Base-by-base conservation (phyloP, 202 grass and related monocot species). In the Digitaria exilis region DNA sequence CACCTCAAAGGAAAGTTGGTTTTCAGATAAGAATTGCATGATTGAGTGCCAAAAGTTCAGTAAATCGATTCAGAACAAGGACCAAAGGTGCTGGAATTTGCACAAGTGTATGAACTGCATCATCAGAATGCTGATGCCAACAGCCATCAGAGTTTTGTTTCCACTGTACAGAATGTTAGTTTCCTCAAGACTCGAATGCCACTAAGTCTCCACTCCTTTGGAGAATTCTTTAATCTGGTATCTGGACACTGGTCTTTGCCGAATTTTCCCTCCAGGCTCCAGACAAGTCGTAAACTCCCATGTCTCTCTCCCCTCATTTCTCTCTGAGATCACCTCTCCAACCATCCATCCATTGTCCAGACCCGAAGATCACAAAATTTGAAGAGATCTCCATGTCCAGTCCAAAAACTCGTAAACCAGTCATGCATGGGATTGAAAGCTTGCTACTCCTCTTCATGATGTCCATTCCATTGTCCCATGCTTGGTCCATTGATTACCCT, bases 401-500 rank as follows among this genome's bases (percentile, higher is more conserved):
- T 82, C 48, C 65, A 81, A 79, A 60, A 74, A 84, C 70, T 81
- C 43, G 41, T 42, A 45, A 34, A 34, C 4, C 24, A 41, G 52
- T 42, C 69, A 83, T 89, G 84, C 50, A 9, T 48, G 51, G 73
- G 69, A 16, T 41, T 26, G 21, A 85, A 84, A 79, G 41, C 68
- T 75, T 83, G 30, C 22, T 84, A 45, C 2, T 80, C 21, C 30
- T 84, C 51, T 41, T 65, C 21, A 61, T 71, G 6, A 43, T 87
- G 22, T 71, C 67, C 22, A 43, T 85, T 50, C 73, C 73, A 7
- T 80, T 48, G 30, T 78, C 60, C 60, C 73, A 86, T 66, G 68
- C 82, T 57, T 86, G 83, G 80, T 84, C 65, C 64, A 51, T 82
- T 11, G 86, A 88, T 80, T 91, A 77, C 69, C 90, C 90, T 21